Evolutionary conservation across 106 monocot species (phyloP), one percentile per base, ranked within the genome.

Genomic region (Allium cepa): DNA sequence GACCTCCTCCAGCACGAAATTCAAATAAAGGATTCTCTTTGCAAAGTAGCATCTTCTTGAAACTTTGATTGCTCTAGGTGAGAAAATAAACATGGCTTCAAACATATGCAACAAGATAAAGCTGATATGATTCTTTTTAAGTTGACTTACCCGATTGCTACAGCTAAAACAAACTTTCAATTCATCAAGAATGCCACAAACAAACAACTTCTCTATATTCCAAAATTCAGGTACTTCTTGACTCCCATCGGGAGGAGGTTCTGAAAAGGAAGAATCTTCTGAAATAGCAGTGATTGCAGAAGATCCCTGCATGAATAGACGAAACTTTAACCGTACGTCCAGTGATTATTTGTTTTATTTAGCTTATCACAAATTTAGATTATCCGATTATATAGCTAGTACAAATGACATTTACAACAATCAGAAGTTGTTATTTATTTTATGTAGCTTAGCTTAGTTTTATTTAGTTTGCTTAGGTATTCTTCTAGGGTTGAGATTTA

Each of bases 101-200:
- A 69, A 7, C 8, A 36, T 22, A 12, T 12, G 15, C 1, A 55
- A 3, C 26, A 55, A 9, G 15, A 17, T 11, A 17, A 57, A 14
- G 53, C 17, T 45, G 46, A 14, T 11, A 72, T 47, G 14, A 5
- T 36, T 36, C 36, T 36, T 5, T 5, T 36, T 36, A 53, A 60
- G 28, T 47, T 72, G 6, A 46, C 27, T 28, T 76, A 99, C 99
- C 76, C 93, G 79, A 83, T 81, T 79, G 46, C 68, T 85, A 76
- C 78, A 87, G 70, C 79, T 83, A 75, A 92, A 86, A 63, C 80
- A 81, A 60, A 93, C 83, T 60, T 69, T 87, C 26, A 99, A 77
- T 71, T 99, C 92, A 78, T 93, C 92, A 68, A 99, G 93, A 67
- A 87, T 83, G 49, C 99, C 99, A 73, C 87, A 81, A 56, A 99